phyloP scores from a whole-genome alignment of 2,329 filamentous ascomycete genomes.

The Parastagonospora nodorum region DNA sequence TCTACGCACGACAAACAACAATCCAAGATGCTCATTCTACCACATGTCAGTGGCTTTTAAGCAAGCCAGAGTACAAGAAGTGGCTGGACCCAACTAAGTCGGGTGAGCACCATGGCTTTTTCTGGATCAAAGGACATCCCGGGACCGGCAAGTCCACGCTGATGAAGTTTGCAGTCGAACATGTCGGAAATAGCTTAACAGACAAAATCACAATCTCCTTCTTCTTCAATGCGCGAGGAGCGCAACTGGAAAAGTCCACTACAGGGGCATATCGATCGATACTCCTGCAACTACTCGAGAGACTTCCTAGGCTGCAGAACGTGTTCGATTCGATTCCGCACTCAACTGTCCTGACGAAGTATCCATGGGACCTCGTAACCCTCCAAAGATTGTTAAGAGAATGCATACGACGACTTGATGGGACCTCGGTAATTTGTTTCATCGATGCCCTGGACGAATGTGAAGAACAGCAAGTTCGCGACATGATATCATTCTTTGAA shows the following conservation, averaged over 20 bases:
- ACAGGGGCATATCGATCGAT: conserved; percentile 32
- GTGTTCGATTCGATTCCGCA: conserved; percentile 6
- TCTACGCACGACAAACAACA: too few relatives aligned
- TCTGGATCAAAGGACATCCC: conserved; percentile 53
- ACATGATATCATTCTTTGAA: conserved; percentile 54
- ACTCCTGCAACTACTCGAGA: conserved; percentile 28
- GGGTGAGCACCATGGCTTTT: too few relatives aligned
- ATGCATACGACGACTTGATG: conserved; percentile 15
- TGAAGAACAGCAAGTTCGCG: conserved; percentile 48
- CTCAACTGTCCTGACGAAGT: conserved; percentile 2
- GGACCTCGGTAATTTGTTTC: conserved; percentile 12
- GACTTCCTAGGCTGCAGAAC: conserved; percentile 8
- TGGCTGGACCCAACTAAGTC: too few relatives aligned
- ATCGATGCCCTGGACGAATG: conserved; percentile 59
- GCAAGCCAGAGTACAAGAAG: too few relatives aligned
- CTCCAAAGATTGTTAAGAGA: conserved; percentile 25
- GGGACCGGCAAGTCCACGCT: conserved; percentile 50
- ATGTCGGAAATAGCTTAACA: conserved; percentile 6
- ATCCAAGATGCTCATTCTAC: too few relatives aligned
- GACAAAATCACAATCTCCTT: conserved; percentile 14
- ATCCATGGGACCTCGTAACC: conserved; percentile 16
- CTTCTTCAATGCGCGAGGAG: conserved; percentile 36
- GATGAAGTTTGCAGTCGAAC: conserved; percentile 48
- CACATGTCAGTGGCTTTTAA: too few relatives aligned
- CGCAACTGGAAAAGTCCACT: conserved; percentile 24